phyloP scores from a whole-genome alignment of 768 basidiomycete genomes.

The Multifurca ochricompacta region DNA sequence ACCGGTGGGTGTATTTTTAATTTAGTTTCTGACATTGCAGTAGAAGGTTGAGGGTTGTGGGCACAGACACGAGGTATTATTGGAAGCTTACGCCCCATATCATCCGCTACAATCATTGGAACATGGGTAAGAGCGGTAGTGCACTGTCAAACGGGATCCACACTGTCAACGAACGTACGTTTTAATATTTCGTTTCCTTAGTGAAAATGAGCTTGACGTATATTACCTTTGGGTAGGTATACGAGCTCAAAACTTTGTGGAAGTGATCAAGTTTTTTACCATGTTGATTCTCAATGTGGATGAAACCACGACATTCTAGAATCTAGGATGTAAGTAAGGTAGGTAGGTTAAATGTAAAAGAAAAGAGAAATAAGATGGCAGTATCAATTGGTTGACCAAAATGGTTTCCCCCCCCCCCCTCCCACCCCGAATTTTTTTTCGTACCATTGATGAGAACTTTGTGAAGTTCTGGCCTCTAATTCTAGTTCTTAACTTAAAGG shows the following conservation, averaged over 20 bases:
- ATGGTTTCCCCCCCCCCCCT: too few relatives aligned
- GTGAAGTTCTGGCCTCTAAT: too few relatives aligned
- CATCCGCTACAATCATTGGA: conserved; percentile 35
- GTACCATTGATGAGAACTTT: too few relatives aligned
- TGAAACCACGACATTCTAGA: conserved; percentile 26
- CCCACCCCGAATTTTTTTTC: too few relatives aligned
- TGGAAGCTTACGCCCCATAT: conserved; percentile 41
- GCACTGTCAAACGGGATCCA: too few relatives aligned
- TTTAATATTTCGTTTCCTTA: neutral
- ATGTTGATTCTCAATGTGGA: conserved; percentile 39
- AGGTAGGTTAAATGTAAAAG: too few relatives aligned
- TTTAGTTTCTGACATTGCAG: neutral
- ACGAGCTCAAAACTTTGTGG: conserved; percentile 31
- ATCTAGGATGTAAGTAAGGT: too few relatives aligned
- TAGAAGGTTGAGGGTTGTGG: neutral
- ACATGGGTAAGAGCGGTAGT: conserved; percentile 20
- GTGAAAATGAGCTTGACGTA: neutral
- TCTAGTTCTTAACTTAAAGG: too few relatives aligned
- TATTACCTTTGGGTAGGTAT: conserved; percentile 23
- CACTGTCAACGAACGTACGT: conserved; percentile 29
- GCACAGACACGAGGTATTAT: conserved; percentile 36
- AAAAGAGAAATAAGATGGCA: too few relatives aligned
- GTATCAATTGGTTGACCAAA: too few relatives aligned
- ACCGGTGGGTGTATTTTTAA: conserved; percentile 25
- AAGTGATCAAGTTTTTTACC: conserved; percentile 37